Evolutionary conservation across 2,329 filamentous ascomycete species (phyloP).

Genomic region (Colletotrichum sp.): DNA sequence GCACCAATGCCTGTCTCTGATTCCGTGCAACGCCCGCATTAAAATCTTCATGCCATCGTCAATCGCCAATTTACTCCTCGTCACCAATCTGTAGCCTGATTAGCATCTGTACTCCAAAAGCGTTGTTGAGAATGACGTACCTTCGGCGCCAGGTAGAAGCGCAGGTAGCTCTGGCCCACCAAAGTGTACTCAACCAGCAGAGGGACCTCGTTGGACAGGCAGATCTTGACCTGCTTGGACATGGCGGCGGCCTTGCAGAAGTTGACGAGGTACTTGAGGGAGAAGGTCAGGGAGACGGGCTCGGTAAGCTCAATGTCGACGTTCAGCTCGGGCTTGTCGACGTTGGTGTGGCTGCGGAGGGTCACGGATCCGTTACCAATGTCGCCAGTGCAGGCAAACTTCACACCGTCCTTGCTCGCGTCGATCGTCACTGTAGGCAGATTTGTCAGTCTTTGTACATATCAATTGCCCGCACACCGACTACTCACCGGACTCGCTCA

Average conservation of each 20-base stretch:
- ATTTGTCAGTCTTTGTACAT: not conserved
- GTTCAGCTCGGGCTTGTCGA: conserved; percentile 87
- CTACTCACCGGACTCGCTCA: conserved; percentile 90
- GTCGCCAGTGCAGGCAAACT: conserved; percentile 91
- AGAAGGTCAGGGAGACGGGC: conserved; percentile 94
- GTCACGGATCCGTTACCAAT: conserved; percentile 96
- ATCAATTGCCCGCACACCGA: not conserved
- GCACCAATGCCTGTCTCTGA: conserved; percentile 6
- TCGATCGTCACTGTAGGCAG: conserved; percentile 81
- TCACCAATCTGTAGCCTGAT: conserved; percentile 38
- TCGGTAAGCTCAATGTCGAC: conserved; percentile 91
- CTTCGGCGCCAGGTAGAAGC: conserved; percentile 99
- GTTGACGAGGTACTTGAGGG: conserved; percentile 98
- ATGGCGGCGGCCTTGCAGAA: conserved; percentile 97
- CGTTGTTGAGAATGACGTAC: conserved; percentile 49
- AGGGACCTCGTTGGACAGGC: conserved; percentile 94
- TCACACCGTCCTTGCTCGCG: conserved; percentile 95
- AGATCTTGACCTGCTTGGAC: conserved; percentile 84
- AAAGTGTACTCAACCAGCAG: conserved; percentile 92
- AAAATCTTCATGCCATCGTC: conserved; percentile 6
- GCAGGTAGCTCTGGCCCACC: conserved; percentile 82
- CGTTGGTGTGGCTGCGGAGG: conserved; percentile 83
- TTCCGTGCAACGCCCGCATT: conserved; percentile 21
- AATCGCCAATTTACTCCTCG: conserved; percentile 36
- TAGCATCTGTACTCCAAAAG: not conserved